These are phyloP conservation scores for Croton setiger DNA, from an alignment of 441 rosid species.

Conservation along the genomic window DNA sequence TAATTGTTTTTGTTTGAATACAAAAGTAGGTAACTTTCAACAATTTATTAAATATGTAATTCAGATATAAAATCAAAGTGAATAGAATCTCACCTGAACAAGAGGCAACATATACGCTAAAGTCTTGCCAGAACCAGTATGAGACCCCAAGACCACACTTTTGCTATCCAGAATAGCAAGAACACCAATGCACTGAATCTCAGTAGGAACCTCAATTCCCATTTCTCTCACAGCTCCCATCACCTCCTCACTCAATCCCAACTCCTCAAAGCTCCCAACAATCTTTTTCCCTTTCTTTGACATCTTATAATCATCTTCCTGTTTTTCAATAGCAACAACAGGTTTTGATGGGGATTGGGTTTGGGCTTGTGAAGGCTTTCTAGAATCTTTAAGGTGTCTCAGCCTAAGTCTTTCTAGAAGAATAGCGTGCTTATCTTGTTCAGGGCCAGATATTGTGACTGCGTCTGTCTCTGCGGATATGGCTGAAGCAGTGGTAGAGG, in stretches of 20 bases:
- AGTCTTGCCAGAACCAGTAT: conserved; percentile 97
- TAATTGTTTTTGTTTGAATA: background rate
- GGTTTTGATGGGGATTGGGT: conserved; percentile 17
- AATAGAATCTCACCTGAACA: conserved; percentile 60
- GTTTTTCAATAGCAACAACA: conserved; percentile 21
- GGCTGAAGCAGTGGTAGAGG: conserved; percentile 19
- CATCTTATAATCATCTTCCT: conserved; percentile 21
- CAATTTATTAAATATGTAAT: background rate
- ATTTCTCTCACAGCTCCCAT: conserved; percentile 74
- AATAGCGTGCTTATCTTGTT: conserved; percentile 58
- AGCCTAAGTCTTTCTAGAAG: conserved; percentile 75
- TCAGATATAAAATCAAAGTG: background rate
- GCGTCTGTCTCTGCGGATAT: conserved; percentile 5
- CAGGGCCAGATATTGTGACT: conserved; percentile 34
- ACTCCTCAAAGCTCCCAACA: conserved; percentile 63
- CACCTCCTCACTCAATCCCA: conserved; percentile 76
- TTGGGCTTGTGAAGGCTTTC: conserved; percentile 34
- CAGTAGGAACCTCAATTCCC: conserved; percentile 82
- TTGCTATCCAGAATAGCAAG: conserved; percentile 81
- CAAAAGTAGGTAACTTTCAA: background rate
- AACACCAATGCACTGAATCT: conserved; percentile 86
- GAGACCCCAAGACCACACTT: conserved; percentile 89
- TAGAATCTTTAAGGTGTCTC: conserved; percentile 58
- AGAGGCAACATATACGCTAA: conserved; percentile 84
- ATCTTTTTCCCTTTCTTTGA: conserved; percentile 40